Evolutionary conservation across 2,329 filamentous ascomycete species (phyloP).

Genomic region (Fusarium sp.): DNA sequence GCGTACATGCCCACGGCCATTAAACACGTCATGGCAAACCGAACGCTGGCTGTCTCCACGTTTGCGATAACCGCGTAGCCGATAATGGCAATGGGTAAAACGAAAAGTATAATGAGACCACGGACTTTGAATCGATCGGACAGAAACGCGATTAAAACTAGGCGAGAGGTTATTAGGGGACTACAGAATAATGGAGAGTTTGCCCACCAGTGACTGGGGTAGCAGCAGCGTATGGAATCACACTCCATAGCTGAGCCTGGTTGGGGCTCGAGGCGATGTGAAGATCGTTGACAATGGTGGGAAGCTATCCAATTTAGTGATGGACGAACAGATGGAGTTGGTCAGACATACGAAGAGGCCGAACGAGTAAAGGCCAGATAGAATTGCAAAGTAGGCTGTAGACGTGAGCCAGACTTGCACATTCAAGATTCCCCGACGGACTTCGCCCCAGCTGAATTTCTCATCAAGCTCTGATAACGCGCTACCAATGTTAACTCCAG

Average conservation of each 20-base stretch:
- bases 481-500: background rate
- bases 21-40: conserved; percentile 76
- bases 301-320: background rate
- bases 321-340: accelerated
- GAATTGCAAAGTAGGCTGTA: conserved; percentile 7
- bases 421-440: background rate
- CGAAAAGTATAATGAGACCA: background rate
- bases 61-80: conserved; percentile 3
- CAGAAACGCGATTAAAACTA: conserved; percentile 3
- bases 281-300: background rate
- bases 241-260: conserved; percentile 1
- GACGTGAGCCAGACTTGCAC: conserved; percentile 10
- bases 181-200: accelerated
- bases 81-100: conserved; percentile 1
- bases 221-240: background rate
- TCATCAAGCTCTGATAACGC: background rate
- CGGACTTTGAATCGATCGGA: background rate
- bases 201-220: background rate
- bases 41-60: conserved; percentile 52
- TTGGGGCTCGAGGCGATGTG: background rate
- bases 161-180: background rate
- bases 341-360: background rate
- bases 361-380: conserved; percentile 7
- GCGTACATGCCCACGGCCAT: conserved; percentile 75
- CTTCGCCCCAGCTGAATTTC: conserved; percentile 1